Base-by-base conservation (phyloP, 140 eudicot genomes). In the Stevia rebaudiana region DNA sequence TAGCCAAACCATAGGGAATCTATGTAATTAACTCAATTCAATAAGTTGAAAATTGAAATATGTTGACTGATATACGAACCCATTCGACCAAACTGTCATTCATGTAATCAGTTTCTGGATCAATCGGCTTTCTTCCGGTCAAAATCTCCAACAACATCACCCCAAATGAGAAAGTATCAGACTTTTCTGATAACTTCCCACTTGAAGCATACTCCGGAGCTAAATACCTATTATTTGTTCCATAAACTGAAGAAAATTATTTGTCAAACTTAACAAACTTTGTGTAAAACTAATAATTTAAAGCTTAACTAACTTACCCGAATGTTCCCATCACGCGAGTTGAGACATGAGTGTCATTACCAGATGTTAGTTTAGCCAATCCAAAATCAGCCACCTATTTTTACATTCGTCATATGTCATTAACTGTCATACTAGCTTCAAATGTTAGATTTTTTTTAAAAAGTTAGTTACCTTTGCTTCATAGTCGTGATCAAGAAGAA, bases 251-350 rank as follows among this genome's bases (percentile, higher is more conserved):
- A 40, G 11, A 37, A 49, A 48, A 23, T 55, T 65, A 71, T 23
- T 48, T 51, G 31, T 60, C 24, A 65, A 13, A 60, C 36, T 60
- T 65, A 74, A 36, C 36, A 37, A 8, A 22, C 43, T 23, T 13
- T 8, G 2, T 31, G 60, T 55, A 63, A 31, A 48, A 30, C 0
- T 51, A 8, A 33, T 31, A 24, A 36, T 54, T 18, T 40, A 18
- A 39, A 44, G 42, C 39, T 56, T 60, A 35, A 48, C 8, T 4
- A 36, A 46, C 68, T 36, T 63, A 90, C 97, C 97, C 95, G 43
- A 90, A 90, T 56, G 97, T 90, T 73, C 95, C 97, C 95, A 89
- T 89, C 52, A 89, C 97, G 2, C 97, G 88, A 3, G 97, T 89
- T n/a, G 94, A 90, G 67, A 90, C 94, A 68, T 90, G 97, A 75